Evolutionary conservation across 2,329 filamentous ascomycete species (phyloP).

Genomic region (Apiospora aurea): DNA sequence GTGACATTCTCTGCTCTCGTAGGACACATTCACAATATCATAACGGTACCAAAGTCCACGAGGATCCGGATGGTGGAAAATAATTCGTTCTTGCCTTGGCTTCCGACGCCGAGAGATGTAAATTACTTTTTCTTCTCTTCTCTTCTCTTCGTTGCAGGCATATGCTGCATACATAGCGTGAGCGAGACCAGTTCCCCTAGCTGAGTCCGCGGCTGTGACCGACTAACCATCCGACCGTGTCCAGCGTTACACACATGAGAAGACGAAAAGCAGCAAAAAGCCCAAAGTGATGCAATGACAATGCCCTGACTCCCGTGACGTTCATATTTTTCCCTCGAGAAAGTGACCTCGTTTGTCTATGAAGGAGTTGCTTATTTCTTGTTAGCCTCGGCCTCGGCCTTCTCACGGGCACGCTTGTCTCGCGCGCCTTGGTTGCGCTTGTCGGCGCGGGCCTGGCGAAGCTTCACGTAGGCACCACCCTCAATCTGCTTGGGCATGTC

Average conservation of each 20-base stretch:
- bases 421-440: conserved; percentile 81
- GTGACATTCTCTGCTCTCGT: background rate
- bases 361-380: conserved; percentile 75
- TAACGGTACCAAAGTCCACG: background rate
- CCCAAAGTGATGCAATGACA: conserved; percentile 37
- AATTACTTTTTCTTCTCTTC: conserved; percentile 22
- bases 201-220: conserved; percentile 17
- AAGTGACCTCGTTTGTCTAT: conserved; percentile 20
- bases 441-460: conserved; percentile 85
- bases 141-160: conserved; percentile 21
- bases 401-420: conserved; percentile 93
- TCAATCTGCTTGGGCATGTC: conserved; percentile 77
- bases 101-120: conserved; percentile 21
- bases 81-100: conserved; percentile 19
- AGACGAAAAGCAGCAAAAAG: conserved; percentile 41
- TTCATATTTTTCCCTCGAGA: conserved; percentile 28
- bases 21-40: background rate
- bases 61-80: conserved; percentile 5
- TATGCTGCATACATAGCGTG: conserved; percentile 22
- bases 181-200: conserved; percentile 24
- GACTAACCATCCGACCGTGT: conserved; percentile 21
- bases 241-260: conserved; percentile 24
- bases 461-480: conserved; percentile 85
- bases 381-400: conserved; percentile 80
- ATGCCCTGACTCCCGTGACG: conserved; percentile 45